These are phyloP conservation scores for Crithidia fasciculata DNA, from an alignment of 208 protist genomes.

Conservation along the genomic window DNA sequence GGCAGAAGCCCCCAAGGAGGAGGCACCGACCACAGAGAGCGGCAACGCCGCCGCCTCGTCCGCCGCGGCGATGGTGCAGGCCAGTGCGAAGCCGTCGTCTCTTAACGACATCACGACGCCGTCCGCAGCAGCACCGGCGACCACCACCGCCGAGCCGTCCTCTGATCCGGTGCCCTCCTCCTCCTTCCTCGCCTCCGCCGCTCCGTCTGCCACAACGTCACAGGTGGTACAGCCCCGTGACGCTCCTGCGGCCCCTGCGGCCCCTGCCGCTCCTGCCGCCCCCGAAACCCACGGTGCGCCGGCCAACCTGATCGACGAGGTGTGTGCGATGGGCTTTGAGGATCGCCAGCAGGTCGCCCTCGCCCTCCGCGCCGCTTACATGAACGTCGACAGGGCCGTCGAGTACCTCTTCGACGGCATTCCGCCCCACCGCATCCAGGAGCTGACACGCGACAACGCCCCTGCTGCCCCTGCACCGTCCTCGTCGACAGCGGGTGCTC, in stretches of 20 bases:
- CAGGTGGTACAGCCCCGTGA: neutral
- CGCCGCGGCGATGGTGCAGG: slow-evolving; percentile 5
- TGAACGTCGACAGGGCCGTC: slow-evolving; percentile 88
- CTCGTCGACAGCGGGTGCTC: slow-evolving; percentile 2
- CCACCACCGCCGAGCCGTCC: neutral
- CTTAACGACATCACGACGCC: slow-evolving; percentile 9
- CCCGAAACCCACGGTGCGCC: slow-evolving; percentile 39
- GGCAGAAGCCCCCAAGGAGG: too few species aligned
- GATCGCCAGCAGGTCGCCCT: slow-evolving; percentile 76
- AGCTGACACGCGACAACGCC: slow-evolving; percentile 31
- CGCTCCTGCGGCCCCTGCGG: slow-evolving; percentile 2
- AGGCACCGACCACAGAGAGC: too few species aligned
- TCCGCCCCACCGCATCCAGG: slow-evolving; percentile 46
- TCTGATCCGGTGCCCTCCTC: slow-evolving; percentile 2
- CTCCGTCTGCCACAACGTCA: slow-evolving; percentile 14
- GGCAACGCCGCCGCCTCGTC: neutral
- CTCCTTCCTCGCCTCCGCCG: slow-evolving; percentile 15
- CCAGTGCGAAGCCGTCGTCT: neutral
- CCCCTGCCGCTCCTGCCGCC: slow-evolving; percentile 11
- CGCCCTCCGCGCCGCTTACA: slow-evolving; percentile 82
- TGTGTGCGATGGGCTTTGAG: slow-evolving; percentile 89
- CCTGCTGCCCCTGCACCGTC: slow-evolving; percentile 4
- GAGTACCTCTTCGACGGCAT: slow-evolving; percentile 90
- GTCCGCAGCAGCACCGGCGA: neutral
- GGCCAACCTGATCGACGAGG: slow-evolving; percentile 68